Base-by-base conservation (phyloP, 2,329 filamentous ascomycete species). In the Pseudocercospora eumusae region DNA sequence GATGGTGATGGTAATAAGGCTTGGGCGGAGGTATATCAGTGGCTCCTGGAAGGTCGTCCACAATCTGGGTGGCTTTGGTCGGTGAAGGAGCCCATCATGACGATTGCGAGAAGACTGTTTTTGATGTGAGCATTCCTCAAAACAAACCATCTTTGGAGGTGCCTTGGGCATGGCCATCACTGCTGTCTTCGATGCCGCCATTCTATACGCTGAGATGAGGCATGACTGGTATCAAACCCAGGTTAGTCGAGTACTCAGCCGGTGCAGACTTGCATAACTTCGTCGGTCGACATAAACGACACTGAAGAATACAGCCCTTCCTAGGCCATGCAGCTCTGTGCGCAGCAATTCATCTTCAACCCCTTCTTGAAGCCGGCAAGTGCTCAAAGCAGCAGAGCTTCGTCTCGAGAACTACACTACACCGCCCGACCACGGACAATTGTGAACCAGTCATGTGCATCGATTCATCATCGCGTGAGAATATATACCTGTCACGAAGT, bases 1-100 rank as follows among this genome's bases (percentile, higher is more conserved):
- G 57, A 62, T 3, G 54, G 55, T 6, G 54, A 42, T 18, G 60
- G 57, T 3, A 49, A 53, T 15, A 58, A 56, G 33, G 63, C 60
- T 15, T 65, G 63, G 63, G 44, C 28, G 25, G 40, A 57, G 44
- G 63, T 59, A 11, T 62, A 62, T 58, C 25, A 60, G 44, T 65
- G 63, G 60, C 63, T 65, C 52, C 28, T 65, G 10, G 15, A 28
- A 40, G 60, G 47, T 13, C 28, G 28, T 27, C 42, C 57, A 8
- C 47, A 27, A 21, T 50, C 52, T 54, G 53, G 56, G 3, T 18
- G 57, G 10, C 44, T 60, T 54, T 65, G 47, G 63, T 58, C 3
- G 15, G 54, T 42, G 11, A 62, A 44, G 20, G 45, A 54, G 53
- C 59, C 59, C 15, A 36, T 65, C 23, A 62, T 62, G 63, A 62